These are phyloP conservation scores for Lentinula edodes DNA, from an alignment of 768 basidiomycete species.

Conservation along the genomic window DNA sequence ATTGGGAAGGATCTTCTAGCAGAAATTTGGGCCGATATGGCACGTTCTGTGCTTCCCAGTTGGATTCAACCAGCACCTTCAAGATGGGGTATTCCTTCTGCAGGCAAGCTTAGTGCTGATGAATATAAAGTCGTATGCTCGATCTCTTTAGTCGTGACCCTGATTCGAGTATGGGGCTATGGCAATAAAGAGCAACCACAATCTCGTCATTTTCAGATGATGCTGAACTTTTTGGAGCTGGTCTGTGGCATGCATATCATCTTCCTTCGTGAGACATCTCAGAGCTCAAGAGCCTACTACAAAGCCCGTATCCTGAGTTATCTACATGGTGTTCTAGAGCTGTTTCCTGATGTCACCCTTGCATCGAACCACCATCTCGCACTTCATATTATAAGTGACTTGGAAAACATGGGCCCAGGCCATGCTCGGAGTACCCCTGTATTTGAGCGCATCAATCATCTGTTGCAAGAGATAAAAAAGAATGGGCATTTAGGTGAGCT, in stretches of 20 bases:
- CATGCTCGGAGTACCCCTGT: conserved; percentile 21
- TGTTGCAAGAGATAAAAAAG: conserved; percentile 17
- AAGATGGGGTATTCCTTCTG: conserved; percentile 16
- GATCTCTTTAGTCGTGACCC: conserved; percentile 26
- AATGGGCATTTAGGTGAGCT: conserved; percentile 17
- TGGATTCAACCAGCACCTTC: conserved; percentile 17
- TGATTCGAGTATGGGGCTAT: conserved; percentile 28
- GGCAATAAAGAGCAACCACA: conserved; percentile 3
- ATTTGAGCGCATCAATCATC: conserved; percentile 24
- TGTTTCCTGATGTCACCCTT: conserved; percentile 15
- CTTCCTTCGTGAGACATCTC: conserved; percentile 15
- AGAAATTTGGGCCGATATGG: conserved; percentile 14
- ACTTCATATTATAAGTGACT: conserved; percentile 16
- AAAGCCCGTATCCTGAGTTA: conserved; percentile 16
- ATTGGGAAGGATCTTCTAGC: conserved; percentile 12
- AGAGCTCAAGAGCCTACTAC: conserved; percentile 15
- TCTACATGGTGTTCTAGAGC: conserved; percentile 1
- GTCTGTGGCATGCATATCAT: conserved; percentile 18
- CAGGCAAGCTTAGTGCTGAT: conserved; percentile 27
- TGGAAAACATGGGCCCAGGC: conserved; percentile 18
- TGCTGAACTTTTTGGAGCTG: conserved; percentile 24
- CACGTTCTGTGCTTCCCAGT: conserved; percentile 17
- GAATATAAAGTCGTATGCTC: conserved; percentile 27
- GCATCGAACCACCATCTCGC: conserved; percentile 18
- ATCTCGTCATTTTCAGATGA: conserved; percentile 12